Conservation (phyloP, 257 asterid species). For the Buddleja alternifolia region DNA sequence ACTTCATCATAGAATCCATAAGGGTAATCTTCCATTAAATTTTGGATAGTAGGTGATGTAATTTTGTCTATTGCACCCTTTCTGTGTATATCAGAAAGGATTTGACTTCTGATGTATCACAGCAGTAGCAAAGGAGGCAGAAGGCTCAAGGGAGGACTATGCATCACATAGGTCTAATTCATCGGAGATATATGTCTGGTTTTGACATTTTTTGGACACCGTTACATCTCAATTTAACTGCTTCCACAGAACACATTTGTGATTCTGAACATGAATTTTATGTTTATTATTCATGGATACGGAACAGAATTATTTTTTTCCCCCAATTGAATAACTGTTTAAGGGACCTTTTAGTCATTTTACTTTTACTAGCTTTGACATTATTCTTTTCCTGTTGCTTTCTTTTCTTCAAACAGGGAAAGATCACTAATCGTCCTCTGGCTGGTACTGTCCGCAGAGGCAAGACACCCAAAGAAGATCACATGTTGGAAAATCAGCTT, state of each 20-base stretch:
- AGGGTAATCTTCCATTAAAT: conserved; percentile 6
- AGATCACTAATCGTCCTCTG: conserved; percentile 82
- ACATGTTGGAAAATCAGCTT: conserved; percentile 87
- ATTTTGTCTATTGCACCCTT: neutral
- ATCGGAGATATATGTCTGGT: neutral
- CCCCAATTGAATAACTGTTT: neutral
- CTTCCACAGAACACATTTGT: neutral
- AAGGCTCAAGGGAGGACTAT: conserved; percentile 2
- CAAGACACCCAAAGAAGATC: conserved; percentile 85
- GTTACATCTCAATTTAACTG: conserved; percentile 11
- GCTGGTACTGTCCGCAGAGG: conserved; percentile 98
- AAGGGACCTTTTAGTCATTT: neutral
- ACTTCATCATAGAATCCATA: neutral
- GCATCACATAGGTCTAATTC: neutral
- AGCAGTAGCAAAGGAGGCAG: neutral
- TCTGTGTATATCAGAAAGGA: neutral
- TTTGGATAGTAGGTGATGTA: neutral
- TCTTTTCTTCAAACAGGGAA: conserved; percentile 53
- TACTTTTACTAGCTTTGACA: conserved; percentile 18
- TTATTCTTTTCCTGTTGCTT: conserved; percentile 18
- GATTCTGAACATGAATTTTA: neutral
- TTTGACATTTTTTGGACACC: neutral
- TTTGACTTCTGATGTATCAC: neutral
- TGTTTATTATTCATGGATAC: neutral
- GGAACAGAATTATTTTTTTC: neutral